Evolutionary conservation across 495 filamentous ascomycete genomes (phyloP), one percentile per base, ranked within the genome.

Genomic region (Pseudotulostoma volvatum): DNA sequence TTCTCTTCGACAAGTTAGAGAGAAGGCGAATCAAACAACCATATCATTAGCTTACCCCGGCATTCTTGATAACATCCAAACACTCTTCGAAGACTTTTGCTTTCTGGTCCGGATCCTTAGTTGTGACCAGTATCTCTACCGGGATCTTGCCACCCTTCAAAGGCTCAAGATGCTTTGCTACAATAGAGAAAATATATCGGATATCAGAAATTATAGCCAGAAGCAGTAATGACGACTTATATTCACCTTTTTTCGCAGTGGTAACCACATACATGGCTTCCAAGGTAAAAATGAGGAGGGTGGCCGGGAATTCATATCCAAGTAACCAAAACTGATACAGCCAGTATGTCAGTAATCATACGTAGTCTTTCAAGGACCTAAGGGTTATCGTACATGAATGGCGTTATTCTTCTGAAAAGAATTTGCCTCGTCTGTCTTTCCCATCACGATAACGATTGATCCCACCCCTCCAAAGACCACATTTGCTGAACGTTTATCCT

Each of bases 271-370:
- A 88, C 44, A 96, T 63, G 38, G 73, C 70, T 38, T 96, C 92
- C 36, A 75, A 72, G 7, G 92, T 95, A 48, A 96, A 70, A 33
- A 99, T 68, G 59, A 99, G 79, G 31, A 96, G 68, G 0, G 90
- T 96, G 9, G 90, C 84, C 32, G 90, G 90, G 50, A 99, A 99
- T 54, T 99, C 90, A 67, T 96, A 99, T 45, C 90, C 90, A 42
- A 99, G 72, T 35, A 99, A 70, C 90, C 90, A 99, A 63, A 95
- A 93, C 85, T 97, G 61, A 31, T 44, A 3, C n/a, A n/a, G n/a
- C n/a, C n/a, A n/a, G n/a, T n/a, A n/a, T n/a, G n/a, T n/a, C n/a
- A n/a, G n/a, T n/a, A n/a, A n/a, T n/a, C n/a, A n/a, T n/a, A n/a
- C n/a, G n/a, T n/a, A n/a, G n/a, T n/a, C n/a, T 21, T 14, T 17